Conservation (phyloP, 2,329 filamentous ascomycete genomes). For the Colletotrichum chrysophilum region DNA sequence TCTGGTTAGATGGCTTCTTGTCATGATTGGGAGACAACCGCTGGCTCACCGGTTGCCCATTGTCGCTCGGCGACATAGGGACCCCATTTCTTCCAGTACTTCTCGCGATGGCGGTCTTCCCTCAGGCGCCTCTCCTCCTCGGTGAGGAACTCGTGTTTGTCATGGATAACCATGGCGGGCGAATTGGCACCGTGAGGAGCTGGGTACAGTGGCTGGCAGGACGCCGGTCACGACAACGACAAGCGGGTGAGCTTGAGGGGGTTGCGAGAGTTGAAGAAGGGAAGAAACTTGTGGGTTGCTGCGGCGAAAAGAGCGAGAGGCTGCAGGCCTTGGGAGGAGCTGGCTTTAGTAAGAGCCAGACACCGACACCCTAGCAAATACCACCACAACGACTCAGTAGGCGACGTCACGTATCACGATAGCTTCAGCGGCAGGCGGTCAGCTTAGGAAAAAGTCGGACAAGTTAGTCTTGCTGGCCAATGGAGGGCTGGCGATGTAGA, state of each 20-base stretch:
- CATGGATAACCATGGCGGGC: conserved; percentile 80
- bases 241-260: not conserved
- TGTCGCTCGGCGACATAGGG: conserved; percentile 92
- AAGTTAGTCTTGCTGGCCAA: not conserved
- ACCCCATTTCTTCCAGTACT: conserved; percentile 99
- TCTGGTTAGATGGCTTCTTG: not conserved
- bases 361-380: conserved; percentile 17
- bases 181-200: conserved; percentile 1
- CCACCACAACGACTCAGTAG: conserved; percentile 11
- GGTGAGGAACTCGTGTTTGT: conserved; percentile 85
- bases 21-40: not conserved
- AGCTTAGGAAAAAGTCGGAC: not conserved
- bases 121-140: conserved; percentile 90
- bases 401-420: conserved; percentile 22
- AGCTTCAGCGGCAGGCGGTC: conserved; percentile 2
- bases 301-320: not conserved
- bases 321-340: conserved; percentile 8
- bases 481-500: not conserved
- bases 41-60: conserved; percentile 83
- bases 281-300: conserved; percentile 13
- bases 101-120: conserved; percentile 80
- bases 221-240: not conserved
- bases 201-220: not conserved
- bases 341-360: conserved; percentile 20
- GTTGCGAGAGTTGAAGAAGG: not conserved